Evolutionary conservation across 768 basidiomycete species (phyloP).

Genomic region (Fistulinella prunicolor): DNA sequence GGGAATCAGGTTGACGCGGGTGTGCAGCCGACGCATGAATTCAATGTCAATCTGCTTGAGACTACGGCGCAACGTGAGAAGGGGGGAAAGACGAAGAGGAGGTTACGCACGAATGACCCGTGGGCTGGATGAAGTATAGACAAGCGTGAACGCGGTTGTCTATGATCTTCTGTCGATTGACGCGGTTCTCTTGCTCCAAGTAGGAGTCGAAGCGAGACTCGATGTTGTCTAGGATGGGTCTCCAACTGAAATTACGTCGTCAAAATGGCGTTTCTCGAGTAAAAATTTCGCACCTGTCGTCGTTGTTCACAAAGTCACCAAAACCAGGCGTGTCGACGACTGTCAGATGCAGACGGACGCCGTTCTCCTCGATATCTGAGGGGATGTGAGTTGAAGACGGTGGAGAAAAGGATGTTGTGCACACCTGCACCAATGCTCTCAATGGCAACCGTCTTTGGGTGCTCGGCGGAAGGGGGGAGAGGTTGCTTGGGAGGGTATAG

Average conservation of each 20-base stretch:
- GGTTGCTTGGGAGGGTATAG: slow-evolving; percentile 90
- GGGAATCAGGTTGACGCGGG: slow-evolving; percentile 97
- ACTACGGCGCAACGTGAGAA: slow-evolving; percentile 38
- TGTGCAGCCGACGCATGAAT: slow-evolving; percentile 97
- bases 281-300: slow-evolving; percentile 70
- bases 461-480: slow-evolving; percentile 79
- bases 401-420: slow-evolving; percentile 8
- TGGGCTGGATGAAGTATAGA: slow-evolving; percentile 98
- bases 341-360: slow-evolving; percentile 93
- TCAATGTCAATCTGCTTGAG: slow-evolving; percentile 98
- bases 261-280: slow-evolving; percentile 9
- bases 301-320: slow-evolving; percentile 99
- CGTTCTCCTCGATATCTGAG: slow-evolving; percentile 97
- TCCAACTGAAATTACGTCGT: slow-evolving; percentile 68
- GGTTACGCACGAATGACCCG: slow-evolving; percentile 85
- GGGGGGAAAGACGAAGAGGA: no score
- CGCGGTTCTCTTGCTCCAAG: slow-evolving; percentile 97
- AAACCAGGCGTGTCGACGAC: slow-evolving; percentile 99
- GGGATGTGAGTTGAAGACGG: slow-evolving; percentile 13
- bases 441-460: slow-evolving; percentile 91
- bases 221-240: slow-evolving; percentile 97
- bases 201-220: slow-evolving; percentile 97
- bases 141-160: slow-evolving; percentile 99
- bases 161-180: slow-evolving; percentile 88
- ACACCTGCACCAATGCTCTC: slow-evolving; percentile 97